Conservation (phyloP, 1,284 basidiomycete genomes). For the Ustilago curta region DNA sequence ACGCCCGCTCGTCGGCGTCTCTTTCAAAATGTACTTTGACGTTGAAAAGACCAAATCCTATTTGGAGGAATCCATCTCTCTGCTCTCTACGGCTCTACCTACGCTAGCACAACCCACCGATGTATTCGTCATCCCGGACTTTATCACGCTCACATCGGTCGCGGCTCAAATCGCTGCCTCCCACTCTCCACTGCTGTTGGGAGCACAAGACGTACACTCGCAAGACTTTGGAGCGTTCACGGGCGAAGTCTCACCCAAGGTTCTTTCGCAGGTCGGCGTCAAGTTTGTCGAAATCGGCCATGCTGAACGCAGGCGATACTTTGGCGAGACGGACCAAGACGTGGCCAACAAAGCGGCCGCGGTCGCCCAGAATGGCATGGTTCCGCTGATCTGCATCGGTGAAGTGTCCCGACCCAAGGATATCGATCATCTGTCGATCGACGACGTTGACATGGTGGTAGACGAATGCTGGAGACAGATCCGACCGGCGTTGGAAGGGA, state of each 20-base stretch:
- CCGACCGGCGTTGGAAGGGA: constrained; percentile 39
- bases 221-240: constrained; percentile 61
- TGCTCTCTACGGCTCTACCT: constrained; percentile 16
- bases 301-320: constrained; percentile 58
- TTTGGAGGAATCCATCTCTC: constrained; percentile 25
- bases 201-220: constrained; percentile 60
- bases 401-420: constrained; percentile 49
- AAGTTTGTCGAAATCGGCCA: constrained; percentile 64
- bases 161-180: constrained; percentile 21
- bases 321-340: constrained; percentile 61
- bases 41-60: constrained; percentile 46
- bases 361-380: constrained; percentile 47
- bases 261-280: constrained; percentile 57
- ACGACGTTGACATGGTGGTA: constrained; percentile 43
- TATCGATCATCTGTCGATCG: constrained; percentile 18
- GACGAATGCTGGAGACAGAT: constrained; percentile 64
- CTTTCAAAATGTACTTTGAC: constrained; percentile 68
- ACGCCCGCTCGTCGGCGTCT: constrained; percentile 61
- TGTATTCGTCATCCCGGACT: constrained; percentile 65
- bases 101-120: constrained; percentile 32
- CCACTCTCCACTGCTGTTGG: constrained; percentile 38
- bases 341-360: constrained; percentile 58
- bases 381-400: constrained; percentile 64
- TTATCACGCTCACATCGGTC: constrained; percentile 53
- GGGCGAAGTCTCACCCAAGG: constrained; percentile 61